Base-by-base conservation (phyloP, 805 yeast species). In the Wickerhamiella australiensis region DNA sequence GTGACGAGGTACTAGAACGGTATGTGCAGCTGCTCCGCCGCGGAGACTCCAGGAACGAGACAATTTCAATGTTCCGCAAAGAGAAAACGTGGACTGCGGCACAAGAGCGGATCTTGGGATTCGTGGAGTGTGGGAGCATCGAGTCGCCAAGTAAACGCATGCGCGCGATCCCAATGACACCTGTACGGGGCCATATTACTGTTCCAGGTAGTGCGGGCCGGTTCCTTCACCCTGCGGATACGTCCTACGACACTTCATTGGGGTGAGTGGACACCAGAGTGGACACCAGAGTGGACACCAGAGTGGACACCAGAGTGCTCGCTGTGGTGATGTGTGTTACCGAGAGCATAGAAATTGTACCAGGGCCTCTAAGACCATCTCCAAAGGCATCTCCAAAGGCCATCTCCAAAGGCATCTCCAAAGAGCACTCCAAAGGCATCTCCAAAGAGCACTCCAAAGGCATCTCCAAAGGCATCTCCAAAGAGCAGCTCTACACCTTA, bases 91-190 rank as follows among this genome's bases (percentile, higher is more conserved):
- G 38, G 38, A 33, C 7, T 20, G 38, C 38, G 3, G n/a, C 38
- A 4, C 18, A 15, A 15, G 38, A 33, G 20, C 18, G 20, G 5
- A 17, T 33, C 38, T n/a, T 33, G 20, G 38, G 38, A 7, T 33
- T 9, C 11, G 38, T 33, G 7, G 38, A 33, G 11, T 33, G 21
- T 15, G 38, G 38, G 18, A 11, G 18, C n/a, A 20, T 17, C 3
- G 45, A 9, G 11, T 42, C 45, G 25, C 45, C 45, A 2, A 17
- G 36, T 23, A 42, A 42, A 25, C 45, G 45, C 23, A 9, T 21
- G 23, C 31, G 45, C 9, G 26, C 26, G 20, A 15, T 21, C 5
- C 33, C 33, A 2, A n/a, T 18, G 12, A 23, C 44, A 21, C 33
- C 44, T 3, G 35, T 15, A n/a, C 38, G 38, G 11, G 20, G 20